These are phyloP conservation scores for Syncephalis plumigaleata DNA, from an alignment of 371 early-diverging fungal genomes.

Conservation along the genomic window DNA sequence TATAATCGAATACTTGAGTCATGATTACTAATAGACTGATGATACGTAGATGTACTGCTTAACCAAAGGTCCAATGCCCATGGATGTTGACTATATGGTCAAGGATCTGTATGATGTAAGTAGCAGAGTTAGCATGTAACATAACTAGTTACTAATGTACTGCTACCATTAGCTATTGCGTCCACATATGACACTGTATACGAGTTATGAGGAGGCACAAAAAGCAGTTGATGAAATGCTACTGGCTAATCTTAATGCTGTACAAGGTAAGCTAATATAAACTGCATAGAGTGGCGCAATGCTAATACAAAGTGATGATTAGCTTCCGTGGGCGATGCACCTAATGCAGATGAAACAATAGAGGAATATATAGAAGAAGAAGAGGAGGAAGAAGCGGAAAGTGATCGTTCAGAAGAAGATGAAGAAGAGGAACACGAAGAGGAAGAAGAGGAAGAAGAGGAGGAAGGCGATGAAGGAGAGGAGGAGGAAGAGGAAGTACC, in stretches of 20 bases:
- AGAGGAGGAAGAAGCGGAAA: slow-evolving; percentile 10
- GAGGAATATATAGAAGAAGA: slow-evolving; percentile 16
- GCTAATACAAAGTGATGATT: no score
- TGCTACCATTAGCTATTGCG: slow-evolving; percentile 21
- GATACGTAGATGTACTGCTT: slow-evolving; percentile 78
- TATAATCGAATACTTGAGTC: slow-evolving; percentile 15
- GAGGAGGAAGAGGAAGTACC: slow-evolving; percentile 5
- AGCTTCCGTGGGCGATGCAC: no score
- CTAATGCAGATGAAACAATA: slow-evolving; percentile 7
- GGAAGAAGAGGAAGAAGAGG: slow-evolving; percentile 7
- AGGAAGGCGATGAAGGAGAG: slow-evolving; percentile 21
- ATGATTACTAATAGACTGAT: no score
- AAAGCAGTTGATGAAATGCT: slow-evolving; percentile 39
- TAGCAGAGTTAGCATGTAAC: background rate
- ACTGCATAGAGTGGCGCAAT: no score
- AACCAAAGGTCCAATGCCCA: slow-evolving; percentile 61
- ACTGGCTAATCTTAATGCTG: slow-evolving; percentile 24
- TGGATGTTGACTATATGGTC: slow-evolving; percentile 80
- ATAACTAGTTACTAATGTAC: background rate
- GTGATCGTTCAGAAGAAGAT: slow-evolving; percentile 15
- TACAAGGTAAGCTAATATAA: slow-evolving; percentile 26
- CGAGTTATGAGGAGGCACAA: slow-evolving; percentile 66
- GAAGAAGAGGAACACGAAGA: slow-evolving; percentile 14
- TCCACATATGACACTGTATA: slow-evolving; percentile 33
- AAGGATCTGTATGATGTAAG: slow-evolving; percentile 52